Conservation (phyloP, 768 basidiomycete species). For the Suillus clintonianus region DNA sequence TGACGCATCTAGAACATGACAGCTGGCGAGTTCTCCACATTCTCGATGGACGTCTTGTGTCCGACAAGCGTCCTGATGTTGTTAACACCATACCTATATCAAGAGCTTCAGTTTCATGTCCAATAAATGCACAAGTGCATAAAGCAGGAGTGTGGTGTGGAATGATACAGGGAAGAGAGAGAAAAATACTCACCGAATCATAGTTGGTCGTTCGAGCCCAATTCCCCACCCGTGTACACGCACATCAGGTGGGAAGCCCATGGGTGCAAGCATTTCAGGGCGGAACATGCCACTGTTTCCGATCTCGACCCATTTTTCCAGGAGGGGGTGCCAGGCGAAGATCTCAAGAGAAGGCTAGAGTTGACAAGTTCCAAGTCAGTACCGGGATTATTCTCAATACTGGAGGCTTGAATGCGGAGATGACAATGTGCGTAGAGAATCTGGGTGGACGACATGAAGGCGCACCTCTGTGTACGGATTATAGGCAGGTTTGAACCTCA, state of each 20-base stretch:
- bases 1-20: constrained; percentile 71
- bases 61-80: constrained; percentile 97
- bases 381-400: not conserved
- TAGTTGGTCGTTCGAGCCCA: constrained; percentile 91
- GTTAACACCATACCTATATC: constrained; percentile 85
- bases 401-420: not conserved
- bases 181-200: constrained; percentile 79
- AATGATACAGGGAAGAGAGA: not conserved
- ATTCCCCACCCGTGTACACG: constrained; percentile 98
- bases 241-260: constrained; percentile 97
- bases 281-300: constrained; percentile 99
- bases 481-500: constrained; percentile 98
- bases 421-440: not conserved
- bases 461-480: constrained; percentile 95
- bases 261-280: constrained; percentile 98
- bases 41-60: constrained; percentile 93
- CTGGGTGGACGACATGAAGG: not conserved
- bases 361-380: constrained; percentile 1
- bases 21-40: constrained; percentile 85
- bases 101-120: constrained; percentile 3
- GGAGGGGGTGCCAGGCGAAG: constrained; percentile 94
- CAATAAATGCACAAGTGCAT: not conserved
- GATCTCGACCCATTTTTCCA: constrained; percentile 96
- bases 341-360: constrained; percentile 92
- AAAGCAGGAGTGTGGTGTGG: not conserved